Base-by-base conservation (phyloP, 495 filamentous ascomycete species). In the Cercophora sp. region DNA sequence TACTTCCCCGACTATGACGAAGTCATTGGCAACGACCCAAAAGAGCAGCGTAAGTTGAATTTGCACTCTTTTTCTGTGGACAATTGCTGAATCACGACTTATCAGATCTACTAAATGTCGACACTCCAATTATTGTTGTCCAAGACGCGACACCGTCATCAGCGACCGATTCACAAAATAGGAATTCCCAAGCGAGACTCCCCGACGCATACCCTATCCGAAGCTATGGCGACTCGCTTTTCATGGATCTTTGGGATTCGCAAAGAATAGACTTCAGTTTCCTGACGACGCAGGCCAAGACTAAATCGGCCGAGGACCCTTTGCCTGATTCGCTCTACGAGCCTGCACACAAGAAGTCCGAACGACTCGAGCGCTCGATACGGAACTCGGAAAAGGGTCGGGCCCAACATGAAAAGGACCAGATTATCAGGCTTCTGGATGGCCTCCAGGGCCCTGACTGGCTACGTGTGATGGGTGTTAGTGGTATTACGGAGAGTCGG, bases 1-100 rank as follows among this genome's bases (percentile, higher is more conserved):
- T 96, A 93, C 67, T 94, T 96, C 60, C 83, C 87, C 36, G 89
- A 92, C 54, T 96, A 92, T 68, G 91, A 96, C 64, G 86, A 93
- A 57, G 79, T 95, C 48, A 85, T 96, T 63, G 88, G 86, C 52
- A 85, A 91, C 57, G 85, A 89, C 56, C 80, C 81, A 5, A 82
- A 86, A 51, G 84, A 90, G 64, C 72, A 82, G 51, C 87, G 89
- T 95, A 77, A 58, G 80, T 72, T 5, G 8, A 59, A 18, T n/a
- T n/a, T n/a, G n/a, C n/a, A n/a, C n/a, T n/a, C n/a, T n/a, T n/a
- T n/a, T n/a, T n/a, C n/a, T n/a, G n/a, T n/a, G n/a, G n/a, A 43
- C 70, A 74, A 46, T 65, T 76, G 36, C 57, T 76, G 41, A 70
- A 50, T n/a, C n/a, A n/a, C n/a, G n/a, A n/a, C n/a, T n/a, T n/a